Percentiles rank a stretch among this genome's conserved stretches.
phyloP scores from a whole-genome alignment of 257 asterid species.

The Nicotiana benthamiana region DNA sequence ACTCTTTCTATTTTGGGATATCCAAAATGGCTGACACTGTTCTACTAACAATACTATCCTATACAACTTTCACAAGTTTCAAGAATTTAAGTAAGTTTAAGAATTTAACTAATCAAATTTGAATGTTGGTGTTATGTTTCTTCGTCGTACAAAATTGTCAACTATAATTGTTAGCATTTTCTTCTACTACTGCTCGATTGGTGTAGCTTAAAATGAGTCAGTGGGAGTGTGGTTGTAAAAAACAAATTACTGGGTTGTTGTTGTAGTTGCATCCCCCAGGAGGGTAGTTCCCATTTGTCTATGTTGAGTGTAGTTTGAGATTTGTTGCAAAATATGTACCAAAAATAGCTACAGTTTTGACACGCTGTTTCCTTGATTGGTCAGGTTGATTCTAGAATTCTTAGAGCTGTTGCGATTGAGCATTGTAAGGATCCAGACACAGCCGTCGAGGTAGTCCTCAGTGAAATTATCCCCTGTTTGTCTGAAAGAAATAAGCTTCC shows the following conservation, averaged over 20 bases:
- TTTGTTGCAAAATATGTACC: neutral
- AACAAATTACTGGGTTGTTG: no score
- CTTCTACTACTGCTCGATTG: neutral
- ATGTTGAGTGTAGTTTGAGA: neutral
- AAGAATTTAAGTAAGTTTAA: neutral
- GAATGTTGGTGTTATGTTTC: neutral
- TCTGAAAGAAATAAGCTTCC: conserved; percentile 20
- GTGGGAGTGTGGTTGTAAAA: neutral
- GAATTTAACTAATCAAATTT: neutral
- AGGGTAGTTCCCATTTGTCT: neutral
- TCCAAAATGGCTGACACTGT: neutral
- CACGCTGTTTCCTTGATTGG: neutral
- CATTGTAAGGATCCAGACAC: conserved; percentile 53
- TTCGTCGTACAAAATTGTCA: neutral
- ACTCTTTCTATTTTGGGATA: neutral
- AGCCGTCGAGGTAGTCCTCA: conserved; percentile 66
- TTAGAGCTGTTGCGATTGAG: conserved; percentile 81
- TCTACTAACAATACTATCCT: neutral
- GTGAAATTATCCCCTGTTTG: conserved; percentile 60
- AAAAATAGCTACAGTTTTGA: neutral
- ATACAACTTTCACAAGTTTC: neutral
- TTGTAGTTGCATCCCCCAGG: no score
- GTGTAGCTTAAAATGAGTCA: neutral
- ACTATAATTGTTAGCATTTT: neutral
- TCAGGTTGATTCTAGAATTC: conserved; percentile 69